Conservation (phyloP, 495 filamentous ascomycete genomes). For the Evansstolkia leycettana region DNA sequence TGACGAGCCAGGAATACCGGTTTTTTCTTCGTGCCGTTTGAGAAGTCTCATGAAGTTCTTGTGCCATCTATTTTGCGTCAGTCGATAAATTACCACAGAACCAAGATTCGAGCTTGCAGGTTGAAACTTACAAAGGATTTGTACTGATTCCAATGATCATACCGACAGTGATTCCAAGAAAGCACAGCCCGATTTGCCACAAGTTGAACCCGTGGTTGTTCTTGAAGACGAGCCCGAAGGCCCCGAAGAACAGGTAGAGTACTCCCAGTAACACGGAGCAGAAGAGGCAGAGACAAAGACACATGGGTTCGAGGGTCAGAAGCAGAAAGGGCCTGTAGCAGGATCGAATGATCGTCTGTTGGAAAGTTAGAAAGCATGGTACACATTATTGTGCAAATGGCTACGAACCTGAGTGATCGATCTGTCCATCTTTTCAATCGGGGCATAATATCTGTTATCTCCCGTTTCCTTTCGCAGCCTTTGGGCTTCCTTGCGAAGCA, state of each 20-base stretch:
- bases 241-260: constrained; percentile 91
- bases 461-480: constrained; percentile 63
- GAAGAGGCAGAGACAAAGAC: constrained; percentile 69
- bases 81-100: too few relatives aligned
- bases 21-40: too few relatives aligned
- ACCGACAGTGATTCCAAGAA: constrained; percentile 69
- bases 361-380: too few relatives aligned
- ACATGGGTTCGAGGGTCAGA: constrained; percentile 78
- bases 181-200: constrained; percentile 71
- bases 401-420: constrained; percentile 58
- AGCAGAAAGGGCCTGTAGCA: constrained; percentile 75
- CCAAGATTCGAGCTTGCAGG: constrained; percentile 54
- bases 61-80: too few relatives aligned
- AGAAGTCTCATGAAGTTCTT: too few relatives aligned
- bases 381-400: too few relatives aligned
- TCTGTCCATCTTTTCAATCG: constrained; percentile 64
- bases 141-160: constrained; percentile 59
- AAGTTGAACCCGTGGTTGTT: constrained; percentile 67
- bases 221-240: constrained; percentile 77
- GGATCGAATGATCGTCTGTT: constrained; percentile 58
- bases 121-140: constrained; percentile 65
- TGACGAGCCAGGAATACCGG: too few relatives aligned
- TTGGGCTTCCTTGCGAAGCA: constrained; percentile 64
- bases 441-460: constrained; percentile 62
- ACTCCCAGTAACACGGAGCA: constrained; percentile 78